A percentile compares a stretch with the other conserved stretches of the same genome.
Evolutionary conservation across 2,329 filamentous ascomycete species (phyloP).

Genomic region (Pseudogymnoascus sp.): DNA sequence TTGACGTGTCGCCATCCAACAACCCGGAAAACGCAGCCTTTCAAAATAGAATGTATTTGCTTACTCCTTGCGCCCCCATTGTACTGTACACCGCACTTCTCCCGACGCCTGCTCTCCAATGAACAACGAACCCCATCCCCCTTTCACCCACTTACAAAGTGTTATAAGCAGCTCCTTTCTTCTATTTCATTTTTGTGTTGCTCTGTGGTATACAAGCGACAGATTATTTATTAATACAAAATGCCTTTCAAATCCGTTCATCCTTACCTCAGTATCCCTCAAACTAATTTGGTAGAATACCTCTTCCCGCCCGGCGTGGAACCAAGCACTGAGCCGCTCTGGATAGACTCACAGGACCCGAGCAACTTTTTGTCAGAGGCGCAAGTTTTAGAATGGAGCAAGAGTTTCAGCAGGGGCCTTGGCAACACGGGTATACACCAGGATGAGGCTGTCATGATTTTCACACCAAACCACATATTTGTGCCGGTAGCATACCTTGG

Average conservation of each 20-base stretch:
- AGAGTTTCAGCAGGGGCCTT: slow-evolving; percentile 43
- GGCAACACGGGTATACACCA: slow-evolving; percentile 37
- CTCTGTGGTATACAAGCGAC: not conserved
- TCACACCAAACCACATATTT: slow-evolving; percentile 48
- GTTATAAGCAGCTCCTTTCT: not conserved
- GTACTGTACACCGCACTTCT: not conserved
- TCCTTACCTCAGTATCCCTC: slow-evolving; percentile 17
- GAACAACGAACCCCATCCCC: not conserved
- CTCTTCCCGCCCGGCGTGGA: slow-evolving; percentile 32
- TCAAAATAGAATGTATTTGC: not conserved
- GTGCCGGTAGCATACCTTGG: slow-evolving; percentile 48
- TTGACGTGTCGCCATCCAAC: not conserved
- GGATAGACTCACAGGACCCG: slow-evolving; percentile 45
- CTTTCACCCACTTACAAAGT: not conserved
- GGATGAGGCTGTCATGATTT: slow-evolving; percentile 48
- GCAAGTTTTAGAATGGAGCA: slow-evolving; percentile 44
- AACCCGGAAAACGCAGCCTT: not conserved
- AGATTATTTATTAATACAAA: not conserved
- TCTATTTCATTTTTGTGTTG: not conserved
- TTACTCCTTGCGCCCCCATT: not conserved
- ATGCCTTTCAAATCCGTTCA: slow-evolving; percentile 21
- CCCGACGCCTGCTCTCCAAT: not conserved
- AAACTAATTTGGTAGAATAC: slow-evolving; percentile 20
- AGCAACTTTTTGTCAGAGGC: slow-evolving; percentile 38
- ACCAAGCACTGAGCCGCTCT: slow-evolving; percentile 41